phyloP scores from a whole-genome alignment of 2,329 filamentous ascomycete species.

The Dryadomyces quercivorus region DNA sequence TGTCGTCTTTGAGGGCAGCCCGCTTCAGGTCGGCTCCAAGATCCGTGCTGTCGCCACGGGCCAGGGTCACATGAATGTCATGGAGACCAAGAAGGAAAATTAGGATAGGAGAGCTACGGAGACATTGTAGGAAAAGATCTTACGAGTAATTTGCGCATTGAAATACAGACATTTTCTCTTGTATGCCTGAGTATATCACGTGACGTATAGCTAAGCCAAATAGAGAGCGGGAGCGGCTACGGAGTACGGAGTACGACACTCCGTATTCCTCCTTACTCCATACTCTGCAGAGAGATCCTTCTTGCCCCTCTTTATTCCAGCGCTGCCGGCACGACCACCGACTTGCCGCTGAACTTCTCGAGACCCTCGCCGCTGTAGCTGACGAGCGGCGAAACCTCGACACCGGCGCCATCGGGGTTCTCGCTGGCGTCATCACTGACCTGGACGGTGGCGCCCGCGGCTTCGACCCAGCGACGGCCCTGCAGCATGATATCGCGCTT shows the following conservation, averaged over 20 bases:
- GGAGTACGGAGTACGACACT: too few relatives aligned
- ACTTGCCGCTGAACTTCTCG: slow-evolving; percentile 39
- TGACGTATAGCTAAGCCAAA: not conserved
- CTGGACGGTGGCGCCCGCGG: slow-evolving; percentile 63
- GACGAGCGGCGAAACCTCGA: slow-evolving; percentile 85
- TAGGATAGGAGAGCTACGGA: too few relatives aligned
- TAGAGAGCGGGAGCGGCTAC: too few relatives aligned
- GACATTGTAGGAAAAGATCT: too few relatives aligned
- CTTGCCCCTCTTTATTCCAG: slow-evolving; percentile 23
- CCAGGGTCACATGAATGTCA: slow-evolving; percentile 23
- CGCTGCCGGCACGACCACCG: slow-evolving; percentile 39
- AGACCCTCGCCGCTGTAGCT: slow-evolving; percentile 69
- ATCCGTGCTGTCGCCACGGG: slow-evolving; percentile 41
- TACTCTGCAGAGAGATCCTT: too few relatives aligned
- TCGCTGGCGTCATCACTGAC: slow-evolving; percentile 22
- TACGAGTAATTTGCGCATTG: too few relatives aligned
- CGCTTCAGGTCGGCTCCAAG: slow-evolving; percentile 44
- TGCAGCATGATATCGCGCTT: slow-evolving; percentile 81
- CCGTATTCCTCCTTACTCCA: too few relatives aligned
- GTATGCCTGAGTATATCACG: not conserved
- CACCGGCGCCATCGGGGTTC: slow-evolving; percentile 47
- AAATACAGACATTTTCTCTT: too few relatives aligned
- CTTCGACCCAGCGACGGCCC: slow-evolving; percentile 74
- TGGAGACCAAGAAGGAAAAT: slow-evolving; percentile 7
- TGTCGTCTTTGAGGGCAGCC: slow-evolving; percentile 50